These are phyloP conservation scores for Nannizzia gypsea DNA, from an alignment of 2,329 filamentous ascomycete genomes.

Conservation along the genomic window DNA sequence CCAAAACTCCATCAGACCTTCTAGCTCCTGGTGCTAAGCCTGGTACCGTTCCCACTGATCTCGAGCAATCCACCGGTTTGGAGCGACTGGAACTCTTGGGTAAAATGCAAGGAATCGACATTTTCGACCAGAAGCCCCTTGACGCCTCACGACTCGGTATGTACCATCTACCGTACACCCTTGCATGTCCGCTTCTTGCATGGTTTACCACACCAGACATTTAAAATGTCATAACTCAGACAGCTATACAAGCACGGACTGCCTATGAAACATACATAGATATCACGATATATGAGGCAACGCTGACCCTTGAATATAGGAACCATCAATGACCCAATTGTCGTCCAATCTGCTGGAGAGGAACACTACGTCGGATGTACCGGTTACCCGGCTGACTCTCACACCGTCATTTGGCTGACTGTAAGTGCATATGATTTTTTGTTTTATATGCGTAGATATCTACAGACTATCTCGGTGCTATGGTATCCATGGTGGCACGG, in stretches of 20 bases:
- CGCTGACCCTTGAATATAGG: conserved; percentile 39
- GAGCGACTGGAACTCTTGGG: conserved; percentile 97
- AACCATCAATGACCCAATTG: conserved; percentile 79
- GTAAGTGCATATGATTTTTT: conserved; percentile 41
- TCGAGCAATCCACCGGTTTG: conserved; percentile 92
- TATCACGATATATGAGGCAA: no score
- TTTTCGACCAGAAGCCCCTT: conserved; percentile 97
- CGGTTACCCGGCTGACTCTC: conserved; percentile 82
- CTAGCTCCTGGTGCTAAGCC: conserved; percentile 66
- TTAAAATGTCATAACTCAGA: background rate
- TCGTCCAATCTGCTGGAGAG: conserved; percentile 81
- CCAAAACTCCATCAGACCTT: conserved; percentile 73
- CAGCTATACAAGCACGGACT: background rate
- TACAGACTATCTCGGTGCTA: no score
- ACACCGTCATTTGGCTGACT: conserved; percentile 80
- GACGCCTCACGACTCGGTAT: conserved; percentile 78
- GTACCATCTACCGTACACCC: conserved; percentile 19
- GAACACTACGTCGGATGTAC: conserved; percentile 98
- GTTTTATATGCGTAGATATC: no score
- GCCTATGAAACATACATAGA: background rate
- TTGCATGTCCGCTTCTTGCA: background rate
- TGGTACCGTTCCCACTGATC: conserved; percentile 81
- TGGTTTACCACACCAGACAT: background rate
- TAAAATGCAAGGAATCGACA: conserved; percentile 96
- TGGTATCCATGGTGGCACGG: no score